Evolutionary conservation across 78 protist species (phyloP).

Genomic region (Andalucia godoyi): DNA sequence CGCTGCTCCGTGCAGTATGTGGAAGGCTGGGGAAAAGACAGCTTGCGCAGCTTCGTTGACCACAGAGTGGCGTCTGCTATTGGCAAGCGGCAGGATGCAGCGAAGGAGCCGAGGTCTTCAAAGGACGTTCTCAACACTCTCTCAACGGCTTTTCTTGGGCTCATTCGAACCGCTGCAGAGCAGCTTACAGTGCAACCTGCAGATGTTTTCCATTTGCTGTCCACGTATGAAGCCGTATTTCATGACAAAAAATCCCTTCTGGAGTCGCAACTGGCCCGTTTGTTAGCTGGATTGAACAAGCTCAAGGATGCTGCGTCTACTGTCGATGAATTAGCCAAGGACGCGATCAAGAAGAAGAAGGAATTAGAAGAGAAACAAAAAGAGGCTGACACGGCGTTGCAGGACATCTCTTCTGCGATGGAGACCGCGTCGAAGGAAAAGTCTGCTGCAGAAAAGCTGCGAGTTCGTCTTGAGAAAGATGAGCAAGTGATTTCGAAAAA

Average conservation of each 20-base stretch:
- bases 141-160: background rate
- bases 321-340: constrained; percentile 42
- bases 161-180: too few species aligned
- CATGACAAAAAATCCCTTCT: too few species aligned
- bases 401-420: constrained; percentile 42
- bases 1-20: constrained; percentile 39
- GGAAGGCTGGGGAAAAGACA: constrained; percentile 25
- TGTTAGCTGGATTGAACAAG: constrained; percentile 43
- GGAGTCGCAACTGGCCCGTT: too few species aligned
- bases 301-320: constrained; percentile 30
- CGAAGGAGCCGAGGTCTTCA: too few species aligned
- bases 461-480: constrained; percentile 21
- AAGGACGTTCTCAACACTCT: too few species aligned
- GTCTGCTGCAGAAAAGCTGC: constrained; percentile 26
- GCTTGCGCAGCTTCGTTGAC: too few species aligned
- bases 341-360: constrained; percentile 31
- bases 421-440: constrained; percentile 16
- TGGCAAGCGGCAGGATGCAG: too few species aligned
- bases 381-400: constrained; percentile 54
- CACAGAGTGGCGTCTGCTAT: too few species aligned
- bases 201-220: too few species aligned
- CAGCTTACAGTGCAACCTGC: too few species aligned
- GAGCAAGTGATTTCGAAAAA: background rate
- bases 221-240: too few species aligned
- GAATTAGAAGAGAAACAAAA: constrained; percentile 29